Evolutionary conservation across 306 rosid species (phyloP), one percentile per base, ranked within the genome.

Genomic region (Elaeagnus macrophylla): DNA sequence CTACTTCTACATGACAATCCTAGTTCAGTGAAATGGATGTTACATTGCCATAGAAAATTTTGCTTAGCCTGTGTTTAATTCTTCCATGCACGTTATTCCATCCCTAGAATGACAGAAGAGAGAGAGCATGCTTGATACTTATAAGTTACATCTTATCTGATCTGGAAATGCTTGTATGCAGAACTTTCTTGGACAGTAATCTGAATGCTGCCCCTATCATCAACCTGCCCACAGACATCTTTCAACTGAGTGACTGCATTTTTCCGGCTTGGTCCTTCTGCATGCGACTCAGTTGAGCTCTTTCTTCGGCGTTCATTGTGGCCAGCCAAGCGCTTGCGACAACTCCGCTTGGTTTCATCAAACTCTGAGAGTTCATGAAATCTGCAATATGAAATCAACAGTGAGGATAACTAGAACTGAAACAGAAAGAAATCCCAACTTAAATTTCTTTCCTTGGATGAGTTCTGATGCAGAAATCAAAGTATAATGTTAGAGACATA

Each of bases 281-380:
- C 67, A 51, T 67, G 64, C 56, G 81, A 64, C 51, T 84, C 88
- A 0, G 67, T 57, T 1, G 67, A 53, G 59, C 59, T 76, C 88
- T 84, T 84, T 66, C 88, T 79, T 50, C 88, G 68, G 7, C 89
- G 65, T 48, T 78, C 79, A 13, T 84, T 81, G 74, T 81, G 94
- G 20, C 85, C 94, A 1, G 94, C 85, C 67, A 84, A 60, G 20
- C 86, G 88, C 71, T 81, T 76, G 15, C 88, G 77, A 37, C 94
- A 84, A 67, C 94, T 84, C 58, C 88, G 67, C 43, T 79, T 79
- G 14, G 73, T 60, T 14, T 84, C 89, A 51, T 84, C 94, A 50
- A 84, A 84, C 60, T 81, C 83, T 12, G 73, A 67, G 10, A 81
- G 54, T 67, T 81, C 86, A 18, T 84, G 94, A 61, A 84, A 84